Conservation (phyloP, 148 eudicot species). For the Vaccinium macrocarpon region DNA sequence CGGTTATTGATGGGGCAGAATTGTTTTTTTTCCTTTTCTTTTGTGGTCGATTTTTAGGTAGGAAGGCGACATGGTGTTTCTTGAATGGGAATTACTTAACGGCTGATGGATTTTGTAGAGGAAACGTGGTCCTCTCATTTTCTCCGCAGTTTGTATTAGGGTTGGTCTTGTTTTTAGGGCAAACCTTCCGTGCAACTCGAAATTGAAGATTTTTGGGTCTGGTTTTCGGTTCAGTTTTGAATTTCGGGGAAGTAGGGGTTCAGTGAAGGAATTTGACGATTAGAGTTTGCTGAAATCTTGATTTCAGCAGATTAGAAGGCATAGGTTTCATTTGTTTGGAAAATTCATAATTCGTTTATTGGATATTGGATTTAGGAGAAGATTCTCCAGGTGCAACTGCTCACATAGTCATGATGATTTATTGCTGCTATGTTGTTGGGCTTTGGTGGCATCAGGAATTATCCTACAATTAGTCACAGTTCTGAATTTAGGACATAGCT, state of each 20-base stretch:
- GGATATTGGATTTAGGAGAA: not conserved
- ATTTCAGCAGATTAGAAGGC: not conserved
- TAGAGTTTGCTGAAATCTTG: not conserved
- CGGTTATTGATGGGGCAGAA: not conserved
- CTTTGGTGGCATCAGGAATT: not conserved
- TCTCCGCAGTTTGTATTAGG: conserved; percentile 13
- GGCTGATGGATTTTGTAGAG: conserved; percentile 19
- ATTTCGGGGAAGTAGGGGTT: conserved; percentile 10
- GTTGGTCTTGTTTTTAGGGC: conserved; percentile 1
- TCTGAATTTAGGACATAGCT: not conserved
- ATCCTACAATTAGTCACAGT: not conserved
- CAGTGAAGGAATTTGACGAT: not conserved
- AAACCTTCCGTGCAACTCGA: not conserved
- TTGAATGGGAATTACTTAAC: conserved; percentile 17
- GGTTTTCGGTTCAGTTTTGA: not conserved
- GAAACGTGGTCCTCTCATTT: conserved; percentile 18
- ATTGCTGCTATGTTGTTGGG: not conserved
- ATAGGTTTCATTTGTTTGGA: not conserved
- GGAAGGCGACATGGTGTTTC: conserved; percentile 15
- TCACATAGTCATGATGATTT: not conserved
- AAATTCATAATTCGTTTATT: not conserved
- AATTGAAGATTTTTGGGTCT: not conserved
- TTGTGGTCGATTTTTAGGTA: not conserved
- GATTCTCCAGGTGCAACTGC: not conserved
- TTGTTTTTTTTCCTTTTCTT: not conserved